Evolutionary conservation across 2,329 filamentous ascomycete species (phyloP).

Genomic region (Penicillium digitatum): DNA sequence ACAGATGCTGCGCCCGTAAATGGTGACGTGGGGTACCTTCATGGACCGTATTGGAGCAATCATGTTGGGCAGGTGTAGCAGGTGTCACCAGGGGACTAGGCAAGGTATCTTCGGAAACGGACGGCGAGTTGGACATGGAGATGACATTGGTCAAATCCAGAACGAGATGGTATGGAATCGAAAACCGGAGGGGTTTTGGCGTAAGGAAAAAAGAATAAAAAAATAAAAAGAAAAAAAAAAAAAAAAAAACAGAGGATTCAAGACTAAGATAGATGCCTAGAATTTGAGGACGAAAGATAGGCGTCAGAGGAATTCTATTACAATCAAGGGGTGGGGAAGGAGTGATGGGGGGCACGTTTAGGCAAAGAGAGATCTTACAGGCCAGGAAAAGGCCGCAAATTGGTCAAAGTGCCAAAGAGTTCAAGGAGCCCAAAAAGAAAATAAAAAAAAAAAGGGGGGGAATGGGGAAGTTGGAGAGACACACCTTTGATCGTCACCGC

Average conservation of each 20-base stretch:
- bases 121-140: constrained; percentile 49
- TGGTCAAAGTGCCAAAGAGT: constrained; percentile 8
- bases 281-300: background rate
- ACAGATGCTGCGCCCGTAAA: constrained; percentile 27
- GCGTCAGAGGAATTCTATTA: constrained; percentile 8
- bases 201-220: no score
- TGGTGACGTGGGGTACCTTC: constrained; percentile 37
- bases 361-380: constrained; percentile 30
- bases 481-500: constrained; percentile 1
- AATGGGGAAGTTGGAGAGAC: background rate
- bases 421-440: no score
- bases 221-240: no score
- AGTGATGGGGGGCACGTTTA: constrained; percentile 27
- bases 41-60: constrained; percentile 29
- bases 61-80: constrained; percentile 39
- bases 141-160: constrained; percentile 47
- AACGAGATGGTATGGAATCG: constrained; percentile 21
- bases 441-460: background rate
- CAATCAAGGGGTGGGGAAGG: constrained; percentile 10
- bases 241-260: background rate
- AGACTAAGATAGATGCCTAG: background rate
- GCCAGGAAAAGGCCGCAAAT: constrained; percentile 20
- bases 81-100: constrained; percentile 46
- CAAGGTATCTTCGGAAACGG: constrained; percentile 41
- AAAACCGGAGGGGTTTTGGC: constrained; percentile 10